Evolutionary conservation across 139 green algal species (phyloP).

Genomic region (Chlorella ohadii): DNA sequence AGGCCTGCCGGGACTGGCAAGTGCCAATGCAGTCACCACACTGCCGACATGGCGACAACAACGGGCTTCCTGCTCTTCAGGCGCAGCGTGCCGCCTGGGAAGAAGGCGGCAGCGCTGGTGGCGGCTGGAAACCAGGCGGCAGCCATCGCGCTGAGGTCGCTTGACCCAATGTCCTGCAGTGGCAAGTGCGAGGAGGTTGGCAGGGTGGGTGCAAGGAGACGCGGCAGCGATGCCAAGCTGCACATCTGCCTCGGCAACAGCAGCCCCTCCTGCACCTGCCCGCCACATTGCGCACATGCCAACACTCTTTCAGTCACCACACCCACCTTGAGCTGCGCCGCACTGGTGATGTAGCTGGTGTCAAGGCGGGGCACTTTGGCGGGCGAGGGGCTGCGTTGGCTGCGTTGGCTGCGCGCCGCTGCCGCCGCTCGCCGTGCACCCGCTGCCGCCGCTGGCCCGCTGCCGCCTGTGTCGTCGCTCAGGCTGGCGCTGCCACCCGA

Average conservation of each 20-base stretch:
- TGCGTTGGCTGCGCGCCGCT: neutral
- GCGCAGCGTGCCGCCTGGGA: slow-evolving; percentile 18
- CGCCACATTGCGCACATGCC: neutral
- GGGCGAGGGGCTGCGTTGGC: neutral
- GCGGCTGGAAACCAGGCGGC: neutral
- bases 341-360: slow-evolving; percentile 29
- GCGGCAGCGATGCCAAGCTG: neutral
- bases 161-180: neutral
- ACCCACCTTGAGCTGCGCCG: slow-evolving; percentile 25
- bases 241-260: too few species aligned
- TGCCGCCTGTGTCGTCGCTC: slow-evolving; percentile 24
- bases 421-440: neutral
- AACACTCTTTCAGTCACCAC: neutral
- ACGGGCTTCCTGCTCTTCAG: slow-evolving; percentile 42
- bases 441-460: neutral
- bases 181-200: too few species aligned
- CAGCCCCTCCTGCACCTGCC: neutral
- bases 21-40: slow-evolving; percentile 24
- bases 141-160: neutral
- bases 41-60: slow-evolving; percentile 1
- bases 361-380: slow-evolving; percentile 9
- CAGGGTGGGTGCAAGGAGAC: neutral
- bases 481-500: neutral
- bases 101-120: neutral
- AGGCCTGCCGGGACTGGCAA: too few species aligned